A percentile compares a stretch with the other conserved stretches of the same genome.
Conservation (phyloP, 306 rosid genomes). For the Cotoneaster glaucophyllus region DNA sequence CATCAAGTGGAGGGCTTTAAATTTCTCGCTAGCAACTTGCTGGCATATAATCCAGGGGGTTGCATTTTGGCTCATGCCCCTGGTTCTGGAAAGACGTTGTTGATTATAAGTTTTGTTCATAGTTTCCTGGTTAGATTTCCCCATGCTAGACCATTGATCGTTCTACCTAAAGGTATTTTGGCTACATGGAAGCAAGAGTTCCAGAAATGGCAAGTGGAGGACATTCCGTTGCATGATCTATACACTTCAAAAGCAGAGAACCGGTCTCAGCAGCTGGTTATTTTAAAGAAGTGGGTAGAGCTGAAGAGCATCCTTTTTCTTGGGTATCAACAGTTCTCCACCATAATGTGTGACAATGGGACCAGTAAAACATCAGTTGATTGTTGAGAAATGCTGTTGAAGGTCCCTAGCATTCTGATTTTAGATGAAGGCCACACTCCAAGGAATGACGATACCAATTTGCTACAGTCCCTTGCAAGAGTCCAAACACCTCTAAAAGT, state of each 20-base stretch:
- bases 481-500: constrained; percentile 74
- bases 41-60: constrained; percentile 74
- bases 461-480: constrained; percentile 64
- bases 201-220: constrained; percentile 81
- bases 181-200: constrained; percentile 85
- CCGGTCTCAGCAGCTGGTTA: constrained; percentile 54
- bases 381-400: constrained; percentile 62
- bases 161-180: constrained; percentile 84
- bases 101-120: constrained; percentile 92
- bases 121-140: constrained; percentile 86
- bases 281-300: constrained; percentile 65
- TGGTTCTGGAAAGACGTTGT: constrained; percentile 90
- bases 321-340: constrained; percentile 80
- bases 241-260: constrained; percentile 67
- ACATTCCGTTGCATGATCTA: constrained; percentile 63
- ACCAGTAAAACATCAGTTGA: constrained; percentile 17
- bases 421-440: constrained; percentile 93
- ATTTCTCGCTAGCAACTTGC: constrained; percentile 71
- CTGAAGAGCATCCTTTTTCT: constrained; percentile 74
- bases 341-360: constrained; percentile 52
- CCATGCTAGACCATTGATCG: constrained; percentile 69
- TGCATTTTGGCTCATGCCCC: constrained; percentile 97
- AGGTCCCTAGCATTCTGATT: constrained; percentile 62
- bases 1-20: constrained; percentile 91
- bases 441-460: constrained; percentile 74